Evolutionary conservation across 108 stramenopile genomes (phyloP).

Genomic region (Halocafeteria seosinensis): DNA sequence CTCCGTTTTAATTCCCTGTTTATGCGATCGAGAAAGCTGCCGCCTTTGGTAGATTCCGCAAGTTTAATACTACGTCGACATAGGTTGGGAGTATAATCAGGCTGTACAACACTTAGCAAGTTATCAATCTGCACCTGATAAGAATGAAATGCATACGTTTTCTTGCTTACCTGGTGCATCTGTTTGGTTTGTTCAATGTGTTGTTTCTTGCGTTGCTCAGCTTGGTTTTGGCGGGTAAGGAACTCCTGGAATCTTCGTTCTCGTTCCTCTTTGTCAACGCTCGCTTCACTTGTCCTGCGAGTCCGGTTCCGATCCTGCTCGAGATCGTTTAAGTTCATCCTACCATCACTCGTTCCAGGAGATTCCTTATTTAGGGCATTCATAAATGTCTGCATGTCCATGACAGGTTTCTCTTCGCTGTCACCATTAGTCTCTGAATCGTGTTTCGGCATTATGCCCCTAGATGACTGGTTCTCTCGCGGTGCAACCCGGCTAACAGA

Average conservation of each 20-base stretch:
- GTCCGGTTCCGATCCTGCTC: background rate
- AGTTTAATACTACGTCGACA: slow-evolving; percentile 19
- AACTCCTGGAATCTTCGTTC: slow-evolving; percentile 26
- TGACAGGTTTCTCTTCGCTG: slow-evolving; percentile 3
- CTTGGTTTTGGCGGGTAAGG: slow-evolving; percentile 24
- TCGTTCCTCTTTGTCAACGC: background rate
- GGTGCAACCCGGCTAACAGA: background rate
- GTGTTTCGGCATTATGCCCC: slow-evolving; percentile 5
- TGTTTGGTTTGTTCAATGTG: background rate
- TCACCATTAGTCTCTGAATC: background rate
- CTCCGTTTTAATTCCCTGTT: slow-evolving; percentile 20
- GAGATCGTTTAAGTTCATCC: background rate
- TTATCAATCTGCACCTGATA: too few relatives aligned
- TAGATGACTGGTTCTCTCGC: background rate
- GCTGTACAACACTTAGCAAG: too few relatives aligned
- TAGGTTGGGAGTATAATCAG: slow-evolving; percentile 11
- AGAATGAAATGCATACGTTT: too few relatives aligned
- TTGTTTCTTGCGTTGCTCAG: slow-evolving; percentile 12
- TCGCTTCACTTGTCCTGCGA: background rate
- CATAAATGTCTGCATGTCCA: slow-evolving; percentile 19
- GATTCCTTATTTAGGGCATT: background rate
- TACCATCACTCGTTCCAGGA: background rate
- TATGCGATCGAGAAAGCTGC: slow-evolving; percentile 26
- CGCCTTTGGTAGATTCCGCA: slow-evolving; percentile 17
- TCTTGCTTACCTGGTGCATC: too few relatives aligned